Base-by-base conservation (phyloP, 2,329 filamentous ascomycete species). In the Colletotrichum shisoi region DNA sequence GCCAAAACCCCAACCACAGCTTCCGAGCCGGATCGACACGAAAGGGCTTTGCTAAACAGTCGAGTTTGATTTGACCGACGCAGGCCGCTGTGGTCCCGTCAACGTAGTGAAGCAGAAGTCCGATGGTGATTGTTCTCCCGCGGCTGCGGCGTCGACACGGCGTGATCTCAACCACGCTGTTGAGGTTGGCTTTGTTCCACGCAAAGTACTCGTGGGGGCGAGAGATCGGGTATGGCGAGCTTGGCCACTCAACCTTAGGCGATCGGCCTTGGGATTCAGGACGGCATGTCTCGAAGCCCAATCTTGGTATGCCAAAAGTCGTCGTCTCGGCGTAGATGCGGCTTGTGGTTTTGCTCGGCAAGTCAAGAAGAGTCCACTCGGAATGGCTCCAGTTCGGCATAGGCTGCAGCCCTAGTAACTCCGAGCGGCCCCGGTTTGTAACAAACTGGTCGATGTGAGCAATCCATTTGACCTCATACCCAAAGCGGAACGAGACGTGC, bases 1-100 rank as follows among this genome's bases (percentile, higher is more conserved):
- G 24, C 39, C 27, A 54, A 27, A 56, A 56, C 1, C 59, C 59
- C 4, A 62, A 15, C 59, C 40, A 62, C 3, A 62, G 48, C 27
- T 37, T 62, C 13, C 21, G 19, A 15, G 40, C 17, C 0, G 49
- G n/a, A 45, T 54, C 31, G 4, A 62, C 31, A 19, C 15, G 9
- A 3, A 27, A 24, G 5, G 59, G 27, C 9, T 37, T 19, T 39
- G 19, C 39, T 19, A 56, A 37, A 40, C 31, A 27, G n/a, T 48
- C 59, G 8, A 62, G 49, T 27, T 27, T 40, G 13, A 56, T 40
- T 27, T 62, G 17, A 13, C 42, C 42, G 6, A 56, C 59, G 31
- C 59, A 48, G n/a, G 49, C 49, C 8, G n/a, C 49, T 13, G n/a
- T 8, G 2, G 6, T 39, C 13, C 49, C 49, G 42, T 54, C 5